Conservation (phyloP, 2,329 filamentous ascomycete species). For the Ophiognomonia clavigignenti-juglandacearum region DNA sequence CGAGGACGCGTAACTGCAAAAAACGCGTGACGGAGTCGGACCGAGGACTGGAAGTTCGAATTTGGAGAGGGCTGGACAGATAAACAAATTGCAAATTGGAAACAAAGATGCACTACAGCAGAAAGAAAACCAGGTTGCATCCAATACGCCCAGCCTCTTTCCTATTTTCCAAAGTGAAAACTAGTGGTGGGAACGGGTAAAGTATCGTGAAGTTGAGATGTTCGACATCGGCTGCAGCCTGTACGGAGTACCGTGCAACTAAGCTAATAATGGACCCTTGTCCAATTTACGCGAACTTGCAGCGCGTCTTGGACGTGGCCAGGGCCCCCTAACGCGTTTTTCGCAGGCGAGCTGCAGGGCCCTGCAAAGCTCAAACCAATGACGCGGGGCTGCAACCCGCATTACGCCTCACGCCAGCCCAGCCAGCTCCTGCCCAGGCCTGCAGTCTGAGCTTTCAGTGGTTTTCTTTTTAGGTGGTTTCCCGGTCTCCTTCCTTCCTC, state of each 20-base stretch:
- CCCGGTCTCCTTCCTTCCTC: neutral
- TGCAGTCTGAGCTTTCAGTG: too few species aligned
- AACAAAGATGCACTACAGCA: neutral
- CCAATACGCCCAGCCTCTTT: conserved; percentile 1
- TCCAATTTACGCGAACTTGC: conserved; percentile 13
- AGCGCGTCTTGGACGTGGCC: neutral
- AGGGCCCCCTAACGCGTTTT: conserved; percentile 5
- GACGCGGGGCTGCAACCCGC: too few species aligned
- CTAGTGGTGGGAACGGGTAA: too few species aligned
- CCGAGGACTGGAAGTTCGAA: neutral
- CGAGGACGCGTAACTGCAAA: neutral
- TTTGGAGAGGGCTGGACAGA: neutral
- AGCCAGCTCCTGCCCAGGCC: neutral
- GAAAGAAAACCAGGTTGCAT: neutral
- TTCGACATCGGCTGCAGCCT: too few species aligned
- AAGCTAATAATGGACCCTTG: neutral
- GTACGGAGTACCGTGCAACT: too few species aligned
- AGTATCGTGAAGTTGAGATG: too few species aligned
- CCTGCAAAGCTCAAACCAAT: too few species aligned
- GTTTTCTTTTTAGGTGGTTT: too few species aligned
- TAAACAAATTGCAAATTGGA: neutral
- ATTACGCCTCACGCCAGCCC: conserved; percentile 3
- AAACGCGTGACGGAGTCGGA: neutral
- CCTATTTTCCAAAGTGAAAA: too few species aligned
- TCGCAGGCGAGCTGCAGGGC: neutral